Base-by-base conservation (phyloP, 1,284 basidiomycete species). In the Boletus hoseneyae region DNA sequence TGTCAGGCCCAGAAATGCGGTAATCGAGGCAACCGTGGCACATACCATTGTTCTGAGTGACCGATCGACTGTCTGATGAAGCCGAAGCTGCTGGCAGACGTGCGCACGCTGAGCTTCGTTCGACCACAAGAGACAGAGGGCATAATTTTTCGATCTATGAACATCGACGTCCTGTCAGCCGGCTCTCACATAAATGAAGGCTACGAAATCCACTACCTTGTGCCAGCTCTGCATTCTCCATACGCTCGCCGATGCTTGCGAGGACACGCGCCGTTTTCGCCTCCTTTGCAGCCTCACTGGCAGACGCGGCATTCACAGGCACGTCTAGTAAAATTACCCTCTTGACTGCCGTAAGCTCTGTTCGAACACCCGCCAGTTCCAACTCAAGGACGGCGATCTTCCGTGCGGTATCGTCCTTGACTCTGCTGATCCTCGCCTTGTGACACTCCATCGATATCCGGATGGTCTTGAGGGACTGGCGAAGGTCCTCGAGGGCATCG, bases 341-440 rank as follows among this genome's bases (percentile, higher is more conserved):
- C 55, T 52, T 63, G 38, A 58, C 16, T 15, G 27, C 21, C n/a
- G 36, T 10, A 19, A 59, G 47, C 13, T 61, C 52, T 11, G 42
- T 30, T 33, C 33, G 51, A 30, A 62, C 35, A 5, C 18, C 34
- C 0, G 45, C 58, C 4, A 65, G 12, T 11, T 48, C 62, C 16
- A 50, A 50, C n/a, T 57, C 47, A 3, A 66, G 37, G 13, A 57
- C 45, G 5, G 37, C 27, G 11, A 65, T 52, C 52, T 46, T 66
- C 21, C 44, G 55, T 0, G 60, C 30, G 7, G 47, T 9, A 10
- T 66, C 62, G 15, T 60, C 64, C 45, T 41, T 63, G 47, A 65
- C 39, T 5, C 38, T 47, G 0, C 51, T 50, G 11, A 61, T 32
- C 32, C 56, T 59, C 21, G 58, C 51, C 1, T 37, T 45, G 4